phyloP scores from a whole-genome alignment of 192 early-diverging fungal species.

The Coemansia sp. region DNA sequence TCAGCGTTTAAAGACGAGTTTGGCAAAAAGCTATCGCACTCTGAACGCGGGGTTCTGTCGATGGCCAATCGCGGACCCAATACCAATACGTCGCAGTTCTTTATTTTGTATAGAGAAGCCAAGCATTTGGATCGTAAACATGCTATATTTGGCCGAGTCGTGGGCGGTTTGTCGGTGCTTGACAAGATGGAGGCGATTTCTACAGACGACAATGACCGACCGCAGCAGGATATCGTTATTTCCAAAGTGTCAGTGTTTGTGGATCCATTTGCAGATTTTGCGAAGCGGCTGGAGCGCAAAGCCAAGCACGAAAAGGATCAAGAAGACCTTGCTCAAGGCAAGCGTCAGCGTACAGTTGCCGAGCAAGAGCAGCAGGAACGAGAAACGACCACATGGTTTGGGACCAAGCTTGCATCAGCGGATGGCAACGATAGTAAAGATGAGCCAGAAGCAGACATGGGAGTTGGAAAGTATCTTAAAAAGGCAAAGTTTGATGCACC shows the following conservation, averaged over 20 bases:
- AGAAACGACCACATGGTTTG: constrained; percentile 73
- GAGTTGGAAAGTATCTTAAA: constrained; percentile 37
- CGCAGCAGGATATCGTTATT: constrained; percentile 72
- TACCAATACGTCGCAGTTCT: constrained; percentile 76
- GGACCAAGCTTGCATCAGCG: constrained; percentile 48
- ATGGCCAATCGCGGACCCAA: constrained; percentile 96
- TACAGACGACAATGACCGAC: constrained; percentile 70
- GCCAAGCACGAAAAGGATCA: constrained; percentile 53
- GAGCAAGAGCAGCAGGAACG: constrained; percentile 58
- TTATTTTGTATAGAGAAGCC: constrained; percentile 66
- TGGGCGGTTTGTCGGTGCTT: constrained; percentile 82
- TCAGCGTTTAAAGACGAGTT: constrained; percentile 70
- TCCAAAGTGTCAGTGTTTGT: constrained; percentile 70
- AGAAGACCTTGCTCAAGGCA: constrained; percentile 35
- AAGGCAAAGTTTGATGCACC: constrained; percentile 13
- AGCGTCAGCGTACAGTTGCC: constrained; percentile 37
- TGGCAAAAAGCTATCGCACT: constrained; percentile 67
- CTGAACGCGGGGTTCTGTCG: constrained; percentile 77
- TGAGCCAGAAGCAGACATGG: too few species aligned
- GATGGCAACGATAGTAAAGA: background rate
- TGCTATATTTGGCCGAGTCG: constrained; percentile 89
- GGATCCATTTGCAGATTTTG: constrained; percentile 81
- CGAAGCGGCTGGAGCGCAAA: constrained; percentile 66
- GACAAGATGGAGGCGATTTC: constrained; percentile 73
- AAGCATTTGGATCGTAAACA: constrained; percentile 82